These are phyloP conservation scores for Alternaria arborescens DNA, from an alignment of 2,329 filamentous ascomycete species.

Conservation along the genomic window DNA sequence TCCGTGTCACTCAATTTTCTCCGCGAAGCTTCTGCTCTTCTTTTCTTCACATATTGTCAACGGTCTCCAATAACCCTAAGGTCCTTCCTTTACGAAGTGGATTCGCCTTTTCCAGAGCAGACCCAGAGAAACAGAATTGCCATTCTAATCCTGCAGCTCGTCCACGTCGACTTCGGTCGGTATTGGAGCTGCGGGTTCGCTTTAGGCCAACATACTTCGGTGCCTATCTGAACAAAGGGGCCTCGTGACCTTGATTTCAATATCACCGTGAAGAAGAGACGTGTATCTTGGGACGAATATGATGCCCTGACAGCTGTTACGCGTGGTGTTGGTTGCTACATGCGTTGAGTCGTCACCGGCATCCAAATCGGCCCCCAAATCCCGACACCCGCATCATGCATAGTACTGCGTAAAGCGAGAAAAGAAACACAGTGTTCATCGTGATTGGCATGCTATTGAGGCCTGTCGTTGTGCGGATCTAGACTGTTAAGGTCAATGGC, in stretches of 20 bases:
- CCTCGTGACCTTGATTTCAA: neutral
- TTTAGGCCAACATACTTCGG: conserved; percentile 49
- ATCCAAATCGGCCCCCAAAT: conserved; percentile 10
- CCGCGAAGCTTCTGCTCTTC: conserved; percentile 15
- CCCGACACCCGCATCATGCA: conserved; percentile 16
- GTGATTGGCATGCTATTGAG: conserved; percentile 6
- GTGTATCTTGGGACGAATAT: neutral
- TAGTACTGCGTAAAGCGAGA: conserved; percentile 24
- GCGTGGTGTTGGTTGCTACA: conserved; percentile 12
- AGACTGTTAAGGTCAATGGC: conserved; percentile 20
- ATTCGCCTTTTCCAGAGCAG: conserved; percentile 42
- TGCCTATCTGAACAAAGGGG: neutral
- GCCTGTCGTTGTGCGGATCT: conserved; percentile 17
- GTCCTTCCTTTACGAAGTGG: conserved; percentile 37
- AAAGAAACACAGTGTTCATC: conserved; percentile 8
- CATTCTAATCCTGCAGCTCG: conserved; percentile 53
- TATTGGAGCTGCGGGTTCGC: conserved; percentile 51
- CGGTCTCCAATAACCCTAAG: conserved; percentile 39
- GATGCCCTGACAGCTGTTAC: neutral
- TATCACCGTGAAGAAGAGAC: neutral
- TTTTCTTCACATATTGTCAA: conserved; percentile 43
- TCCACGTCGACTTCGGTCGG: conserved; percentile 44
- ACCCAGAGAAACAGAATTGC: conserved; percentile 49
- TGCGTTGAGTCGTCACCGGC: conserved; percentile 16
- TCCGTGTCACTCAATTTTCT: conserved; percentile 10